These are phyloP conservation scores for Dicorynia guianensis DNA, from an alignment of 306 rosid genomes.

Conservation along the genomic window DNA sequence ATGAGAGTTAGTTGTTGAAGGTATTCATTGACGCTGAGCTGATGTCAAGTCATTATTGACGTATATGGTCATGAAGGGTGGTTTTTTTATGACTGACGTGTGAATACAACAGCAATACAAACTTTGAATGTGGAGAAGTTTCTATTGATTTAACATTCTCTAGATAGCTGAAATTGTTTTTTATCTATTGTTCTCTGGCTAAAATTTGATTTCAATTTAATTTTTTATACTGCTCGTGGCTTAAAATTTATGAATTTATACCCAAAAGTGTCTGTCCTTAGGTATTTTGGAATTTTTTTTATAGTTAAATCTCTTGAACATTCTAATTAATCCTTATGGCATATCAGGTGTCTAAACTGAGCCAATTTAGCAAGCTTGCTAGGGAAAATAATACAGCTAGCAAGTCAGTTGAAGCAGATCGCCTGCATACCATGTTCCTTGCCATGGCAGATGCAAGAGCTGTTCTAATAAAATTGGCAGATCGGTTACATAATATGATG, in stretches of 20 bases:
- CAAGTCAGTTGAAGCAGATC: slow-evolving; percentile 89
- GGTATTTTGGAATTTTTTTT: background rate
- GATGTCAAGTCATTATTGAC: slow-evolving; percentile 4
- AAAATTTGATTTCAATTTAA: background rate
- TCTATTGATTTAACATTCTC: background rate
- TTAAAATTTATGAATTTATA: slow-evolving; percentile 14
- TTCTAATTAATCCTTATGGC: slow-evolving; percentile 40
- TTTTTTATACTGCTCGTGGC: background rate
- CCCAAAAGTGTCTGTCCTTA: no score
- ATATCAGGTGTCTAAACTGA: slow-evolving; percentile 86
- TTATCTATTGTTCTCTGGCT: slow-evolving; percentile 15
- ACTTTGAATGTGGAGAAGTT: background rate
- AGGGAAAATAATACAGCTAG: slow-evolving; percentile 86
- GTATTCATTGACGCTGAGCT: background rate
- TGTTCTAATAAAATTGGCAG: slow-evolving; percentile 92
- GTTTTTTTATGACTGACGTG: background rate
- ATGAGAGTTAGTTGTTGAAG: slow-evolving; percentile 12
- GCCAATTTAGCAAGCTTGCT: slow-evolving; percentile 96
- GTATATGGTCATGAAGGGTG: background rate
- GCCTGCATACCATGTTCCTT: slow-evolving; percentile 96
- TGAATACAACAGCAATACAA: slow-evolving; percentile 15
- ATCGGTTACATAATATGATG: slow-evolving; percentile 94
- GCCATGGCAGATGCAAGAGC: slow-evolving; percentile 99
- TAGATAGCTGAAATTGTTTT: background rate
- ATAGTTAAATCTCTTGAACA: slow-evolving; percentile 11